Conservation (phyloP, 352 stramenopile genomes). For the Globisporangium acanthophoron region DNA sequence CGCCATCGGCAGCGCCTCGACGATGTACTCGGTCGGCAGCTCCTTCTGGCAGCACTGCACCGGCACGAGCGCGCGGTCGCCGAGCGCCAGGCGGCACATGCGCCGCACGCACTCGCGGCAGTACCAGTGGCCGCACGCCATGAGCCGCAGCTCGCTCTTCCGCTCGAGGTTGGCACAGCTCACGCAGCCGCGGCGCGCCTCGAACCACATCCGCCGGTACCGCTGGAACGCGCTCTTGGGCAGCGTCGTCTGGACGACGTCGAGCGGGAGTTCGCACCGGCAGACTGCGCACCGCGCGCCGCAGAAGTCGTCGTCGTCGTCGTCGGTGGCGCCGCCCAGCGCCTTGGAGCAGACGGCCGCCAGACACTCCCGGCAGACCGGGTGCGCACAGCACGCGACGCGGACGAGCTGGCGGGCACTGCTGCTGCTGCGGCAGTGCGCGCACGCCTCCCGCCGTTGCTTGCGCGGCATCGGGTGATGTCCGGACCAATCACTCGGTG, state of each 20-base stretch:
- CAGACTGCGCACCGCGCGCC: slow-evolving; percentile 18
- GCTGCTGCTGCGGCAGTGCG: slow-evolving; percentile 3
- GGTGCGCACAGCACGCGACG: slow-evolving; percentile 1
- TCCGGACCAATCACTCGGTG: not conserved
- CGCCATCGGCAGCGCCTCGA: slow-evolving; percentile 19
- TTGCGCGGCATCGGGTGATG: slow-evolving; percentile 5
- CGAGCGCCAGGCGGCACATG: slow-evolving; percentile 55
- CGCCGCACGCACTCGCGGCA: slow-evolving; percentile 46
- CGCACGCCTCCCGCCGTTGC: not conserved
- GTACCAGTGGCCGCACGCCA: slow-evolving; percentile 58
- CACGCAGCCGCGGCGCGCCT: slow-evolving; percentile 20
- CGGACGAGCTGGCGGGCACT: not conserved
- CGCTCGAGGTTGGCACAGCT: slow-evolving; percentile 28
- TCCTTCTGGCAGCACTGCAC: slow-evolving; percentile 72
- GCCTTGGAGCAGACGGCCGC: not conserved
- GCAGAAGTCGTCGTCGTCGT: not conserved
- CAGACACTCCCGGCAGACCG: slow-evolving; percentile 2
- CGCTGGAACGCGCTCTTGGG: slow-evolving; percentile 10
- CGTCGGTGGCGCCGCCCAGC: not conserved
- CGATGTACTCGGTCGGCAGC: slow-evolving; percentile 55
- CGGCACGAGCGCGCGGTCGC: slow-evolving; percentile 51
- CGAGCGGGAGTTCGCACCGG: slow-evolving; percentile 18
- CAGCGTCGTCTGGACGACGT: slow-evolving; percentile 19
- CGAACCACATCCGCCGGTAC: slow-evolving; percentile 15
- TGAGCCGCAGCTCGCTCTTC: slow-evolving; percentile 19